These are phyloP conservation scores for Mycena rosella DNA, from an alignment of 768 basidiomycete genomes.

Conservation along the genomic window DNA sequence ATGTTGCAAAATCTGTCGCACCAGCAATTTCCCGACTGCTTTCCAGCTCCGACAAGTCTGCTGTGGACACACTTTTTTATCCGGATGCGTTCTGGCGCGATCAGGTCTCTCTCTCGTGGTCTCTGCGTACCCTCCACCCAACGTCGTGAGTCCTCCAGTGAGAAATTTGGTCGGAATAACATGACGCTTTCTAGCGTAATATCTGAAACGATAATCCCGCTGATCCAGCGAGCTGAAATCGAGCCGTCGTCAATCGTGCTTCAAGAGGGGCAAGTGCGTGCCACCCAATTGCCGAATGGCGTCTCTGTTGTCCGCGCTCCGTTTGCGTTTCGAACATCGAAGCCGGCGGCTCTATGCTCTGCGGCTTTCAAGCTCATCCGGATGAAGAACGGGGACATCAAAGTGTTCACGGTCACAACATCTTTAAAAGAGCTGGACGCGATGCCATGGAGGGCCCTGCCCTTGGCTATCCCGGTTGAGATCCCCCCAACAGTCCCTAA, in stretches of 20 bases:
- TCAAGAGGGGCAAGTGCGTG: conserved; percentile 20
- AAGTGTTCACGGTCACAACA: conserved; percentile 32
- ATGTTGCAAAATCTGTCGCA: conserved; percentile 27
- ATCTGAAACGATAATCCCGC: conserved; percentile 12
- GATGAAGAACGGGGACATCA: conserved; percentile 26
- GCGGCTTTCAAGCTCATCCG: conserved; percentile 36
- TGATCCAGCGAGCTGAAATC: conserved; percentile 24
- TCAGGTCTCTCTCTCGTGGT: conserved; percentile 46
- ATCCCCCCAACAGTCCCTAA: conserved; percentile 15
- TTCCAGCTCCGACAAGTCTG: conserved; percentile 1
- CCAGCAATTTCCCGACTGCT: conserved; percentile 18
- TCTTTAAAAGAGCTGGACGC: conserved; percentile 24
- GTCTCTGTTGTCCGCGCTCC: conserved; percentile 32
- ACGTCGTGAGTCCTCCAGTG: conserved; percentile 1
- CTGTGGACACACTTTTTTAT: conserved; percentile 30
- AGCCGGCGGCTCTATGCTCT: conserved; percentile 26
- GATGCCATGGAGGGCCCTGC: conserved; percentile 18
- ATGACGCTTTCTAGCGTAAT: conserved; percentile 17
- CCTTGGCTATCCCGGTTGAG: not conserved
- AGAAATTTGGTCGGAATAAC: no score
- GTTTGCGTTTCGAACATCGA: conserved; percentile 24
- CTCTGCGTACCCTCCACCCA: conserved; percentile 46
- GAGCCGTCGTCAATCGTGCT: conserved; percentile 24
- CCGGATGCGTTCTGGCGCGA: conserved; percentile 48
- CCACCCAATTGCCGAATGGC: conserved; percentile 30